phyloP scores from a whole-genome alignment of 78 protist species.

The Neovahlkampfia damariscottae region DNA sequence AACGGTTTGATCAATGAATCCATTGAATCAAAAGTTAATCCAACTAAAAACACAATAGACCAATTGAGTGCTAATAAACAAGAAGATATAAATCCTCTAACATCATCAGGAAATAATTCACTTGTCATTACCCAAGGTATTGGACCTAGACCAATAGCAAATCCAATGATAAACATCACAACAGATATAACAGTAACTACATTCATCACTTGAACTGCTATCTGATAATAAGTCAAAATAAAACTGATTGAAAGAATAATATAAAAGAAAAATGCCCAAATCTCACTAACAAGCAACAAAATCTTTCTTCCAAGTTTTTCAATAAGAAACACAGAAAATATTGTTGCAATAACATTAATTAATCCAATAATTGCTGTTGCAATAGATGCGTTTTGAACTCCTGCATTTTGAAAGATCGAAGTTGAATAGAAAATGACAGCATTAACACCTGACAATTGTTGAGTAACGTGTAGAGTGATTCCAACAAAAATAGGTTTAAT shows the following conservation, averaged over 20 bases:
- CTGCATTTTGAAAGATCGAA: background rate
- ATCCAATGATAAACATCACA: background rate
- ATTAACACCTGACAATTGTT: conserved; percentile 23
- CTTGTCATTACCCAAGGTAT: conserved; percentile 26
- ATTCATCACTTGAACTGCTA: background rate
- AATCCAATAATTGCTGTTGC: background rate
- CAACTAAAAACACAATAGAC: too few relatives aligned
- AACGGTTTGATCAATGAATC: too few relatives aligned
- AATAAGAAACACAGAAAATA: background rate
- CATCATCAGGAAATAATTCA: conserved; percentile 13
- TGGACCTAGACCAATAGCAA: conserved; percentile 16
- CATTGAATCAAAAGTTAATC: too few relatives aligned
- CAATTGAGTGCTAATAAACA: background rate
- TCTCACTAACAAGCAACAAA: background rate
- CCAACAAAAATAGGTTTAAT: background rate
- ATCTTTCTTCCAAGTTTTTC: conserved; percentile 4
- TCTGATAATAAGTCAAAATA: background rate
- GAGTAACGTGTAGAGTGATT: conserved; percentile 7
- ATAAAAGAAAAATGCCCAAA: background rate
- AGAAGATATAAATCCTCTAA: background rate
- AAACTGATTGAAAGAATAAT: background rate
- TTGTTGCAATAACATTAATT: background rate
- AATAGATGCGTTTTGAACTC: background rate
- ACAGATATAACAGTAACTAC: background rate
- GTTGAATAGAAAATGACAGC: conserved; percentile 16